A percentile compares a stretch with the other conserved stretches of the same genome.
Conservation (phyloP, 345 rosid genomes). For the Combretum micranthum region DNA sequence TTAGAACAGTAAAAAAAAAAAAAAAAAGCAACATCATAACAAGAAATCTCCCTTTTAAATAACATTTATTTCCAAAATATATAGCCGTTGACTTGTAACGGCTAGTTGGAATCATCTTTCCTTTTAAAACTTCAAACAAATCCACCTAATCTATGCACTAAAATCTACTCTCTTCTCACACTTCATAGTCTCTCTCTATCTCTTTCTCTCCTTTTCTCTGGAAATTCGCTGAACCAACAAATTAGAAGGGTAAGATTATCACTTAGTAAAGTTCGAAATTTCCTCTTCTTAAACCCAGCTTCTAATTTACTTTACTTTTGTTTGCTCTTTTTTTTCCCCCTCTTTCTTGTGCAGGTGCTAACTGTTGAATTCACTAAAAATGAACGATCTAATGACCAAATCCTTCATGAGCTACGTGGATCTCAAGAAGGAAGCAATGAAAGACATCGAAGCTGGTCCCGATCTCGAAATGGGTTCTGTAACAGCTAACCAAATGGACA, state of each 20-base stretch:
- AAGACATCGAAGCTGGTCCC: conserved; percentile 79
- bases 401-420: conserved; percentile 91
- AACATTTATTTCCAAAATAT: too few relatives aligned
- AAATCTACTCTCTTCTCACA: background rate
- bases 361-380: conserved; percentile 17
- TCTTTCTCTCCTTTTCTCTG: conserved; percentile 7
- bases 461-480: conserved; percentile 54
- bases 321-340: background rate
- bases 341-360: background rate
- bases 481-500: conserved; percentile 38
- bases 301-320: background rate
- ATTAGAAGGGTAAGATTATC: background rate
- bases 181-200: background rate
- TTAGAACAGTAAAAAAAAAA: too few relatives aligned
- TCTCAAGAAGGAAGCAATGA: conserved; percentile 86
- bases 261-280: background rate
- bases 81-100: conserved; percentile 12
- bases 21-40: too few relatives aligned
- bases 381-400: conserved; percentile 97
- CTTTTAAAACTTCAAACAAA: background rate
- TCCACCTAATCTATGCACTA: too few relatives aligned
- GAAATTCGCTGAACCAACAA: background rate
- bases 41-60: too few relatives aligned
- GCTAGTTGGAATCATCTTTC: conserved; percentile 1
- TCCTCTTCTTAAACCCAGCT: background rate